phyloP scores from a whole-genome alignment of 148 eudicot genomes.

The Arbutus unedo region DNA sequence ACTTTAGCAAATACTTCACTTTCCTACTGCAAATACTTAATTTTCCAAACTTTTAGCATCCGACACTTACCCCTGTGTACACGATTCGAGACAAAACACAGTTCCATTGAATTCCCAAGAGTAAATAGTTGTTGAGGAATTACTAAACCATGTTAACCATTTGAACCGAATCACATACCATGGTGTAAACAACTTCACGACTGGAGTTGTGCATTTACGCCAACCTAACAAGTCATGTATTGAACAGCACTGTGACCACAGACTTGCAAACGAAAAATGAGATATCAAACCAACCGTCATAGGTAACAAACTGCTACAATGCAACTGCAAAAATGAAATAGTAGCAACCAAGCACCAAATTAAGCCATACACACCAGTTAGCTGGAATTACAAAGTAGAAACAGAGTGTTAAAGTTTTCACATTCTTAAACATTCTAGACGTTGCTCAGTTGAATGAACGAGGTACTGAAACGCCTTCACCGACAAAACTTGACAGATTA shows the following conservation, averaged over 20 bases:
- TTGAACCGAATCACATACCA: neutral
- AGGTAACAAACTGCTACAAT: neutral
- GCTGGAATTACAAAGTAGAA: neutral
- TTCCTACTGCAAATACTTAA: neutral
- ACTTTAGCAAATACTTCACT: neutral
- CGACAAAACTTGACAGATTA: neutral
- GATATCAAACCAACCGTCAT: neutral
- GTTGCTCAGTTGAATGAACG: neutral
- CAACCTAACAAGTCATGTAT: neutral
- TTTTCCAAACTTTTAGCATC: neutral
- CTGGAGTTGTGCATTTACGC: neutral
- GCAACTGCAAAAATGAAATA: neutral
- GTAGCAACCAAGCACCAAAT: neutral
- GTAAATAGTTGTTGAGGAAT: neutral
- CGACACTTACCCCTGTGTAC: neutral
- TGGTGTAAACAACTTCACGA: neutral
- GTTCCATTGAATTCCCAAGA: neutral
- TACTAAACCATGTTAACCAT: neutral
- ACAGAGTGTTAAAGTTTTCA: neutral
- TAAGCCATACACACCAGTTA: neutral
- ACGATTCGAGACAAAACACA: neutral
- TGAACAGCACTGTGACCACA: neutral
- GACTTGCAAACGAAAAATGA: neutral
- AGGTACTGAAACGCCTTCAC: conserved; percentile 5
- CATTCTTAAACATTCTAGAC: neutral